Evolutionary conservation across 306 rosid genomes (phyloP), one percentile per base, ranked within the genome.

Genomic region (Vigna trinervia): DNA sequence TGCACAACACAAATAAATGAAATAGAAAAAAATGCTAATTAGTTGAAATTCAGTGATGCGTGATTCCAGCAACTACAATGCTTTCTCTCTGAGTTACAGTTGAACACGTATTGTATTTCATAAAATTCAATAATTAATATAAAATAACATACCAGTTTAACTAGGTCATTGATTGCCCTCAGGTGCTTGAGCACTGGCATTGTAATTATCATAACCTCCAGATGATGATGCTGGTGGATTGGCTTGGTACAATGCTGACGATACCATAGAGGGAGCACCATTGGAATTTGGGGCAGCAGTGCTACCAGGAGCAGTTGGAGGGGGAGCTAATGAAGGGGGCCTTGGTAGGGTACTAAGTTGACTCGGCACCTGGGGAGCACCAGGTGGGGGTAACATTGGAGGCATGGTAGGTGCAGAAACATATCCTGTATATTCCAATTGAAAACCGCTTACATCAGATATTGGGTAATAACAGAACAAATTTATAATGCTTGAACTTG

Each of bases 331-430:
- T 2, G 81, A 62, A 57, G 89, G 87, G 13, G 87, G 87, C 65
- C 89, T 77, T 8, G 89, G 83, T 51, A 83, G 1, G 39, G 81
- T 9, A 78, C 39, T 85, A 30, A 63, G 30, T 60, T 83, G 89
- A 77, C 87, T 85, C 4, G 81, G 87, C 34, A 79, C 45, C 75
- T 52, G 66, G 46, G 89, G 87, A 13, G 85, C 77, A 56, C 89
- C 89, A 39, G 83, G 89, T 61, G 89, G 89, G 43, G 87, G 85
- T 39, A 74, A 51, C 85, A 80, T 80, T 63, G 78, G 83, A 45
- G 68, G 85, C 87, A 80, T 74, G 83, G 69, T 11, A 48, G 85
- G 89, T 10, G 52, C 74, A 77, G 85, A 59, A 48, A 6, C 48
- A 83, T 80, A 86, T 45, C 85, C 85, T 86, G 78, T n/a, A 10